phyloP scores from a whole-genome alignment of 306 rosid genomes.

The Oxytropis ochrocephala region DNA sequence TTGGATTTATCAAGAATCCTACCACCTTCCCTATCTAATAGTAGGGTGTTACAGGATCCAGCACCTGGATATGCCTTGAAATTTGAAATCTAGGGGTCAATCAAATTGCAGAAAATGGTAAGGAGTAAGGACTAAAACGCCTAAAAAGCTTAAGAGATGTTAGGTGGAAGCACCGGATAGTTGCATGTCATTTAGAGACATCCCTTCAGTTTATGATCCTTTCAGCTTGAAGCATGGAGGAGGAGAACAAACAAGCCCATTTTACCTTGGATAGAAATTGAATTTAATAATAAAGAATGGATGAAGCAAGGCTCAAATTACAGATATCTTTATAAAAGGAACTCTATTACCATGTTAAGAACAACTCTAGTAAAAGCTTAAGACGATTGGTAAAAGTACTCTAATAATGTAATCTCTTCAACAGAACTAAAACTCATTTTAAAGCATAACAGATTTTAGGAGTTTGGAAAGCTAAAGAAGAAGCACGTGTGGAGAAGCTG shows the following conservation, averaged over 20 bases:
- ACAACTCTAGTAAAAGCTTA: background rate
- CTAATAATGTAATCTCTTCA: background rate
- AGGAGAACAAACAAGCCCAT: background rate
- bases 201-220: background rate
- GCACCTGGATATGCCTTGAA: background rate
- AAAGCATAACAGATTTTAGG: background rate
- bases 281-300: background rate
- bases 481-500: background rate
- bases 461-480: constrained; percentile 8
- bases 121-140: background rate
- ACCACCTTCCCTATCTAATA: background rate
- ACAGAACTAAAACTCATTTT: background rate
- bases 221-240: background rate
- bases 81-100: background rate
- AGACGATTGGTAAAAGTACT: background rate
- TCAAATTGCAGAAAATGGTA: background rate
- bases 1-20: too few species aligned
- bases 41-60: background rate
- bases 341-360: background rate
- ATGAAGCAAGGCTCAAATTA: constrained; percentile 1
- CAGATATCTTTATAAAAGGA: background rate
- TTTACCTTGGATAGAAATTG: background rate
- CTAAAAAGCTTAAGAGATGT: background rate
- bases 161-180: background rate
- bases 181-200: constrained; percentile 9